Conservation (phyloP, 2,329 filamentous ascomycete species). For the Cordyceps fumosorosea region DNA sequence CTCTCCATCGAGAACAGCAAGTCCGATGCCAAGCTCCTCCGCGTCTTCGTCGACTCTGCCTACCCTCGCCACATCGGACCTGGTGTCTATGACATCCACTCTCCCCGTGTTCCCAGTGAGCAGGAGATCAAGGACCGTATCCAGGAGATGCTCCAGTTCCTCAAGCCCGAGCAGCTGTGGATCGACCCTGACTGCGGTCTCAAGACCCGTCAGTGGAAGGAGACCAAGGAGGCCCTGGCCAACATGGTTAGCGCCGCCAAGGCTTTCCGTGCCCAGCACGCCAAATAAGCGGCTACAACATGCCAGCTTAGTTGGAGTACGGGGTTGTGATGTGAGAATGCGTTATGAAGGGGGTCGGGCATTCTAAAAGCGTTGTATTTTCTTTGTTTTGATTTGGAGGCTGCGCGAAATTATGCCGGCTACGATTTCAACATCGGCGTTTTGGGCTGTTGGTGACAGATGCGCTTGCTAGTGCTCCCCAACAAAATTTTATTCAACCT, state of each 20-base stretch:
- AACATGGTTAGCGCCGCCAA: constrained; percentile 99
- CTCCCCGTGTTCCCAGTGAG: constrained; percentile 91
- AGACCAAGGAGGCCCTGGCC: constrained; percentile 91
- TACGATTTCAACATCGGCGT: constrained; percentile 57
- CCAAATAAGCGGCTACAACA: constrained; percentile 44
- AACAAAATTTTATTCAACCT: constrained; percentile 20
- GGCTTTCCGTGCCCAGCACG: constrained; percentile 86
- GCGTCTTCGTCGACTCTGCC: constrained; percentile 94
- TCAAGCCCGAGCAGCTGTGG: constrained; percentile 98
- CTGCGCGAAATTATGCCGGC: constrained; percentile 32
- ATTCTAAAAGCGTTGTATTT: constrained; percentile 13
- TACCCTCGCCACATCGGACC: constrained; percentile 98
- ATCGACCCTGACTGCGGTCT: constrained; percentile 99
- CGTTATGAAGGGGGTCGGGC: constrained; percentile 16
- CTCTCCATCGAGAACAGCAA: constrained; percentile 99
- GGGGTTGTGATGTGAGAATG: constrained; percentile 6
- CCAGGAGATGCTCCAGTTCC: constrained; percentile 94
- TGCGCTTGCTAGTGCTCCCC: constrained; percentile 28
- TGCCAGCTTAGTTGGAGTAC: neutral
- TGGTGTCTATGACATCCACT: constrained; percentile 99
- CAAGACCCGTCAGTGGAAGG: constrained; percentile 97
- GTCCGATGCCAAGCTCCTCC: constrained; percentile 97
- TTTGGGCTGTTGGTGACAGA: constrained; percentile 32
- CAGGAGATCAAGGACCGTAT: constrained; percentile 98
- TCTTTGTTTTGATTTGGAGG: constrained; percentile 21